phyloP scores from a whole-genome alignment of 306 rosid species.

The Pterocarpus macrocarpus region DNA sequence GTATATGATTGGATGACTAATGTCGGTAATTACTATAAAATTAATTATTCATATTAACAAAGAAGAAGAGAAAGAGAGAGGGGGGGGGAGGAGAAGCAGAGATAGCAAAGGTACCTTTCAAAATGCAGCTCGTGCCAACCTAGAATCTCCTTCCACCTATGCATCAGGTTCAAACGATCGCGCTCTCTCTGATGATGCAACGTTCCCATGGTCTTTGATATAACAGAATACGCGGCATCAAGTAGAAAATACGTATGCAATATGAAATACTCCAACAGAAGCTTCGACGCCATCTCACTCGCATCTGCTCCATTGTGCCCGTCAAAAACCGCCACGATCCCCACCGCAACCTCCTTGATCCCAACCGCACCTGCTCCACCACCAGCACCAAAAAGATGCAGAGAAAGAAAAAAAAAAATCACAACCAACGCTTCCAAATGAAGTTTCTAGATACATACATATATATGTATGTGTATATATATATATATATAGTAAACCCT shows the following conservation, averaged over 20 bases:
- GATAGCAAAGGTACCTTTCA: conserved; percentile 60
- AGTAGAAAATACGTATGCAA: conserved; percentile 93
- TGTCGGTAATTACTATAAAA: no score
- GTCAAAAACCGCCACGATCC: conserved; percentile 88
- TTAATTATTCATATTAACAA: not conserved
- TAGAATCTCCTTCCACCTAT: conserved; percentile 66
- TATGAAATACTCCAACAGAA: conserved; percentile 87
- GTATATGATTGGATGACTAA: no score
- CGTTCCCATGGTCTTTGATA: conserved; percentile 59
- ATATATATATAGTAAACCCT: not conserved
- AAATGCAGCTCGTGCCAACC: conserved; percentile 59
- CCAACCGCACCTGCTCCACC: conserved; percentile 66
- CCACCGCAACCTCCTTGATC: conserved; percentile 83
- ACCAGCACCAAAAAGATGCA: conserved; percentile 42
- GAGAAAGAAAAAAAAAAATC: not conserved
- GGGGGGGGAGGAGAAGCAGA: no score
- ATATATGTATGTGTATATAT: no score
- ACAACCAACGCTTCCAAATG: conserved; percentile 15
- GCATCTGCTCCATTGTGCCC: conserved; percentile 98
- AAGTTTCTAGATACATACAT: conserved; percentile 27
- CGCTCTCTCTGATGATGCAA: conserved; percentile 56
- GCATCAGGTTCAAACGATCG: conserved; percentile 46
- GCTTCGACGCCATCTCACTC: conserved; percentile 91
- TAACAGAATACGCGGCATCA: conserved; percentile 76
- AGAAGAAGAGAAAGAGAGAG: not conserved